Conservation (phyloP, 495 filamentous ascomycete species). For the Immersiella caudata region DNA sequence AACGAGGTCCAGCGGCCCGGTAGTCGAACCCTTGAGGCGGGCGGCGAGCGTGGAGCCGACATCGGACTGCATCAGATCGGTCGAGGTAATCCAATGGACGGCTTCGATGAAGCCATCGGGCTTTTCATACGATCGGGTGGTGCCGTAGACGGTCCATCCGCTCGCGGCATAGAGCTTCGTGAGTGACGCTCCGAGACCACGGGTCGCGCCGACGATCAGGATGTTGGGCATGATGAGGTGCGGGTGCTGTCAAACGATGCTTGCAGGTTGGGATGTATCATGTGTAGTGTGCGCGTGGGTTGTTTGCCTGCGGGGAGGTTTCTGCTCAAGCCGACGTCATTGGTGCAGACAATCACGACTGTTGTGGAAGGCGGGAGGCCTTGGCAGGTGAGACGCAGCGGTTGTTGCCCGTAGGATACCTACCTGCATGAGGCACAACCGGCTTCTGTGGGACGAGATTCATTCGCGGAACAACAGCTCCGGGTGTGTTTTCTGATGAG, state of each 20-base stretch:
- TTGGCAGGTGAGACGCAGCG: not conserved
- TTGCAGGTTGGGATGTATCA: not conserved
- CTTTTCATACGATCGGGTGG: conserved; percentile 51
- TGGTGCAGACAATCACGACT: conserved; percentile 7
- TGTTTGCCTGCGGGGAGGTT: not conserved
- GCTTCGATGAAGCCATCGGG: conserved; percentile 36
- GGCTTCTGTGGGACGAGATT: too few species aligned
- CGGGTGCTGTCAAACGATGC: not conserved
- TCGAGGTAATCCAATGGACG: conserved; percentile 37
- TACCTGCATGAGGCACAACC: too few species aligned
- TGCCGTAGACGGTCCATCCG: conserved; percentile 59
- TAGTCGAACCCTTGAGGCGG: conserved; percentile 44
- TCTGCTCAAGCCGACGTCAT: not conserved
- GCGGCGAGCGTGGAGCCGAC: conserved; percentile 47
- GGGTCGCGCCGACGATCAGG: conserved; percentile 68
- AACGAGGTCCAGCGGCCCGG: conserved; percentile 52
- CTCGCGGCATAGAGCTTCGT: conserved; percentile 58
- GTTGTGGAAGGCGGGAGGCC: not conserved
- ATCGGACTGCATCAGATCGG: conserved; percentile 46
- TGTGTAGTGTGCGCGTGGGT: not conserved
- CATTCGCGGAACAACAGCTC: too few species aligned
- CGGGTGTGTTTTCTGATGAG: too few species aligned
- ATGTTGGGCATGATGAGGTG: conserved; percentile 32
- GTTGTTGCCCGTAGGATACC: too few species aligned
- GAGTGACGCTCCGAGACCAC: conserved; percentile 67